Evolutionary conservation across 192 early-diverging fungal species (phyloP).

Genomic region (Coemansia sp.): DNA sequence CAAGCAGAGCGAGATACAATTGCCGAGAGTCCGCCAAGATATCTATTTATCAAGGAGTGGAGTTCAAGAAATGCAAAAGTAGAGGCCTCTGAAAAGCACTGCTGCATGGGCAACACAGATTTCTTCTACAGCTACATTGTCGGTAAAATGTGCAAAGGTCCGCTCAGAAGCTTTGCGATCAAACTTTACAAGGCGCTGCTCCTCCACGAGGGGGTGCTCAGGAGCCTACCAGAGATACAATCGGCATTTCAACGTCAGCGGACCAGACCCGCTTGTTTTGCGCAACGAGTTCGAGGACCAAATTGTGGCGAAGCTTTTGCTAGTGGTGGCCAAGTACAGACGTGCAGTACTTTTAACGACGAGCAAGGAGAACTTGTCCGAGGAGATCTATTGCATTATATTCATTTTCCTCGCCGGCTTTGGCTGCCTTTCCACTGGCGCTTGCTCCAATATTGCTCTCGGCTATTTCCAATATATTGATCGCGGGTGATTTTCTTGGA

Average conservation of each 20-base stretch:
- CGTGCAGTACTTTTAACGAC: too few relatives aligned
- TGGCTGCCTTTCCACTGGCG: too few relatives aligned
- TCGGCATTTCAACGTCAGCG: too few relatives aligned
- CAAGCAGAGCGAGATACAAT: background rate
- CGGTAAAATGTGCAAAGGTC: background rate
- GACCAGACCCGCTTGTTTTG: background rate
- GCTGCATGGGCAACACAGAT: background rate
- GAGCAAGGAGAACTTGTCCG: too few relatives aligned
- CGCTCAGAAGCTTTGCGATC: background rate
- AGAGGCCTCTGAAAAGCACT: background rate
- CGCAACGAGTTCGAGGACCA: background rate
- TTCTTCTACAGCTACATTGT: background rate
- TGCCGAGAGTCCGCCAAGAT: background rate
- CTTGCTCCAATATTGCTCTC: too few relatives aligned
- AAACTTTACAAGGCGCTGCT: background rate
- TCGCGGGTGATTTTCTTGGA: too few relatives aligned
- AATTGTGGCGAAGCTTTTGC: background rate
- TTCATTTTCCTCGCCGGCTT: too few relatives aligned
- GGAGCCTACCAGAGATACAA: background rate
- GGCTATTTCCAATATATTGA: too few relatives aligned
- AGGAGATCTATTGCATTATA: too few relatives aligned
- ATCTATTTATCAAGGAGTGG: background rate
- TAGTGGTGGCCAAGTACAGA: background rate
- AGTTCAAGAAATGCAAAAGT: background rate
- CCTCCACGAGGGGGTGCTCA: background rate